Base-by-base conservation (phyloP, 768 basidiomycete species). In the Boletus huronensis region DNA sequence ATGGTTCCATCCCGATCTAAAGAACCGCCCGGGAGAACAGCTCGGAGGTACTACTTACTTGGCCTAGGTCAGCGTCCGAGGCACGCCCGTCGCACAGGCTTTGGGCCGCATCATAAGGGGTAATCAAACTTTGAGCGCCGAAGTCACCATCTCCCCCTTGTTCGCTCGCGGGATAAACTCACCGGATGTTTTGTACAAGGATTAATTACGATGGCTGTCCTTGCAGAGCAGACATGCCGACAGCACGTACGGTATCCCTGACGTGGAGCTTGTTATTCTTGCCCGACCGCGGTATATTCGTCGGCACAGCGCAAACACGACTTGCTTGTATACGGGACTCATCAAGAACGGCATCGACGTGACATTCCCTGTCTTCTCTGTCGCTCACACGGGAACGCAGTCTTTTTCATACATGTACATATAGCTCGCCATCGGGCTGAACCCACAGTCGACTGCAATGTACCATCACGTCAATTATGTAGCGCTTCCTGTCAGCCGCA, bases 401-500 rank as follows among this genome's bases (percentile, higher is more conserved):
- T 39, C 26, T 25, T 29, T 49, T 43, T 54, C 54, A 14, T 25
- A 32, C 38, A 38, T 21, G 56, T 47, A 36, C 32, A 49, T 32
- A 43, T 50, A 38, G 32, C 38, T 13, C 53, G 42, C 26, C 53
- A 25, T 29, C 43, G n/a, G n/a, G n/a, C n/a, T 29, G 31, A 35
- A 16, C 45, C 8, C 53, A 48, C 40, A 10, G 17, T 50, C 36
- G 16, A 54, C 40, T 43, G 36, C 34, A 48, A 47, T 43, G 42
- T 29, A 29, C 48, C 6, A 56, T 65, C 62, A 67, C 63, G 65
- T 65, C 64, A 67, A 42, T 60, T 42, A 47, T 63, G 45, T 53
- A 55, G 42, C 25, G 72, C 69, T 80, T 50, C 68, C 77, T 41
- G 75, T 82, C 34, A 78, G n/a, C n/a, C n/a, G n/a, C 75, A 17